phyloP scores from a whole-genome alignment of 208 protist genomes.

The Acanthamoeba lenticulata region DNA sequence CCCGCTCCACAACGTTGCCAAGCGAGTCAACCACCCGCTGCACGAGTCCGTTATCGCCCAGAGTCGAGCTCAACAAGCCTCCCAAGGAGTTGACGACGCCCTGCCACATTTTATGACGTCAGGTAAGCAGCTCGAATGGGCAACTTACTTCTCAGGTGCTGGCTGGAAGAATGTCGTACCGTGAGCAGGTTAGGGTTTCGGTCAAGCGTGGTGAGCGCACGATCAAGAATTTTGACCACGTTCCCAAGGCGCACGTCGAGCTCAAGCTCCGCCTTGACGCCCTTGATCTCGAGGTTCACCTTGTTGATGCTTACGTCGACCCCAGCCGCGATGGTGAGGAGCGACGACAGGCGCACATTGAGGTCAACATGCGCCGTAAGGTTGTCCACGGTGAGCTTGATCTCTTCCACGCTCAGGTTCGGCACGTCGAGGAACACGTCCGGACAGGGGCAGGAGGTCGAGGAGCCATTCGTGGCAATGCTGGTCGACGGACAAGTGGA shows the following conservation, averaged over 20 bases:
- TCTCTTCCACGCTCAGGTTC: neutral
- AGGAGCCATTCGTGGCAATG: neutral
- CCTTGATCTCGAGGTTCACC: neutral
- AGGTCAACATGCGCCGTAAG: constrained; percentile 8
- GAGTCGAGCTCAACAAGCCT: neutral
- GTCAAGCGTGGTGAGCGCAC: neutral
- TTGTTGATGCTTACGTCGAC: constrained; percentile 3
- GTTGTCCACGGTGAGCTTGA: neutral
- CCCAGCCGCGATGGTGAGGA: neutral
- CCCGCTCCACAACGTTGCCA: neutral
- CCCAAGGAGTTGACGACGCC: neutral
- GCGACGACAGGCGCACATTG: neutral
- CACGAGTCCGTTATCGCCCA: neutral
- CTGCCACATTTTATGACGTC: too few relatives aligned
- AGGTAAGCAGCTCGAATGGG: too few relatives aligned
- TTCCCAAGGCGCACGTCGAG: neutral
- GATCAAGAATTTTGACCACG: neutral
- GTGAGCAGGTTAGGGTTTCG: neutral
- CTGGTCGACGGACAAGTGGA: neutral
- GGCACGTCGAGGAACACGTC: constrained; percentile 12
- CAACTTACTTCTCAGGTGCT: too few relatives aligned
- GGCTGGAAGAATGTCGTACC: too few relatives aligned
- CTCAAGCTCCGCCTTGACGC: constrained; percentile 28
- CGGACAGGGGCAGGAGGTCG: neutral
- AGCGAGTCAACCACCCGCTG: constrained; percentile 8